Evolutionary conservation across 2,329 filamentous ascomycete genomes (phyloP), one percentile per base, ranked within the genome.

Genomic region (Mollisia scopiformis): DNA sequence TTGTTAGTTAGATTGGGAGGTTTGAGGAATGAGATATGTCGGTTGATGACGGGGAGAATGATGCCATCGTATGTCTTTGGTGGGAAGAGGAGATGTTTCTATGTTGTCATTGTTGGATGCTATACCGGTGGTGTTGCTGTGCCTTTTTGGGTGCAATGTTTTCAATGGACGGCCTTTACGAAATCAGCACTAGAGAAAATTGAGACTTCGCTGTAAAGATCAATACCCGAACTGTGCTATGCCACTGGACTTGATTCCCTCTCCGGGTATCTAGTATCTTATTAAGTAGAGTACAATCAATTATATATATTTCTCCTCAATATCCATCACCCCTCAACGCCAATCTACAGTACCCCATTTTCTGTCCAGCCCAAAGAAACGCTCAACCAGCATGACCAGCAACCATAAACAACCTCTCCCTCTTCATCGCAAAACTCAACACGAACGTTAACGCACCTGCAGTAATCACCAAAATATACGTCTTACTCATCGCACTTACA

Each of bases 371-470:
- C 37, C 13, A 39, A 3, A 6, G 16, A 16, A 39, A n/a, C 37
- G 7, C 19, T 39, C 54, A 61, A 1, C 50, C 60, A 50, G 66
- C 64, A n/a, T 46, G 59, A 65, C 68, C 62, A 59, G 66, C 63
- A 30, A 58, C 54, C 31, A 74, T 64, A 58, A 76, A 75, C 37
- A 76, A 57, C 58, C 70, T 74, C 62, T 76, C 75, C 49, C 71
- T 66, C 69, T 75, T 75, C 73, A 77, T 71, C 6, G 66, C 63
- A n/a, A 73, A 35, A 43, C 72, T 74, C 46, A 70, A 62, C 19
- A 75, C 62, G 28, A 72, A n/a, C 0, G 66, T 67, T 21, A 76
- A 41, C 11, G 72, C 69, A 4, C 75, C 75, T 1, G 71, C 69
- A 2, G 66, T 70, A 31, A 77, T 72, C 25, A 74, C 68, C 1